Percentiles rank a stretch among this genome's conserved stretches.
Evolutionary conservation across 169 alveolate genomes (phyloP).

Genomic region (Cryptosporidium tyzzeri): DNA sequence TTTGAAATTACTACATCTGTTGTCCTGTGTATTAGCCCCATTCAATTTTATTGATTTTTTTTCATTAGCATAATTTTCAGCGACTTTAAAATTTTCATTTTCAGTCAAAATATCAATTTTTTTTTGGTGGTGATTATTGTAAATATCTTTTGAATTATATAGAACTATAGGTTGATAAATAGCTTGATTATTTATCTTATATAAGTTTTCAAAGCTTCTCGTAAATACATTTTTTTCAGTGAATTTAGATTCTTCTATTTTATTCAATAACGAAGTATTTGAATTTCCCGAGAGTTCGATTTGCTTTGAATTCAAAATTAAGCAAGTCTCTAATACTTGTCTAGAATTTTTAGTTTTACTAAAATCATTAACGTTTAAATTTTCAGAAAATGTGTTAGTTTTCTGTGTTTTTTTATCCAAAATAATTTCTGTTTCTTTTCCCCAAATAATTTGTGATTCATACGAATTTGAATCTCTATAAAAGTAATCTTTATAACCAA

Average conservation of each 20-base stretch:
- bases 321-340: neutral
- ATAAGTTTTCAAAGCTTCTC: neutral
- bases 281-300: neutral
- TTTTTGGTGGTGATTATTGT: no score
- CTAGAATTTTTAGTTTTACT: neutral
- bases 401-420: neutral
- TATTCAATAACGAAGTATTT: neutral
- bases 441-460: constrained; percentile 5
- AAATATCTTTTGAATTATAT: neutral
- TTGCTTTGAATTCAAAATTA: neutral
- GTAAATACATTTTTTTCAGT: no score
- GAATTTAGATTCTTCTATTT: neutral
- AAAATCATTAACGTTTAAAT: neutral
- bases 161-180: neutral
- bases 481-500: constrained; percentile 78
- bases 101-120: neutral
- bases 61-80: neutral
- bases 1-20: neutral
- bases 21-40: neutral
- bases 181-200: neutral
- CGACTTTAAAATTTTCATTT: neutral
- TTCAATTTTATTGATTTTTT: neutral
- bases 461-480: constrained; percentile 40
- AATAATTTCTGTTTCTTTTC: constrained; percentile 54
- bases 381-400: neutral